phyloP scores from a whole-genome alignment of 345 rosid species.

The Carallia pectinifolia region DNA sequence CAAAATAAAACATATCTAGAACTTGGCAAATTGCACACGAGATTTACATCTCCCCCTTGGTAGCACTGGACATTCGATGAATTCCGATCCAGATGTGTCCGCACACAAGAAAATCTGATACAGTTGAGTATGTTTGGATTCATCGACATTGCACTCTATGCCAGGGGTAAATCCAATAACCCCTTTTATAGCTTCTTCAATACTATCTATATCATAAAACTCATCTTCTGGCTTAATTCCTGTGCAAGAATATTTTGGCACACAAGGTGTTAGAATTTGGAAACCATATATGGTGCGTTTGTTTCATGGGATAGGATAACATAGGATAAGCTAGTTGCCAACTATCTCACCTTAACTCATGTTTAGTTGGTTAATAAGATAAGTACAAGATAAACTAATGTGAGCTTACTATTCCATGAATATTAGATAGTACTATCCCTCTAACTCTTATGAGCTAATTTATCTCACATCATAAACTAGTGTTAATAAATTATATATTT shows the following conservation, averaged over 20 bases:
- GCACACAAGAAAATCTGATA: conserved; percentile 61
- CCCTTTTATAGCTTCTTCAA: conserved; percentile 47
- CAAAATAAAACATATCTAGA: conserved; percentile 22
- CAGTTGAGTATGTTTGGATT: conserved; percentile 47
- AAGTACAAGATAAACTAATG: too few species aligned
- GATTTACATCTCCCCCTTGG: conserved; percentile 48
- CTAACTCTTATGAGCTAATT: too few species aligned
- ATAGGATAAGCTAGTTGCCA: too few species aligned
- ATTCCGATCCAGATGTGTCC: conserved; percentile 57
- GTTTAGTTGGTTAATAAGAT: too few species aligned
- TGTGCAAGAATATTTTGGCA: background rate
- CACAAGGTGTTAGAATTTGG: background rate
- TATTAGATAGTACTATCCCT: too few species aligned
- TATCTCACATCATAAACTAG: too few species aligned
- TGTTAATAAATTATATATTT: too few species aligned
- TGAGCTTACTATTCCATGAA: too few species aligned
- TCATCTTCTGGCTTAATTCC: conserved; percentile 65
- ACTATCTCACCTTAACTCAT: too few species aligned
- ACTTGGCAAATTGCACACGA: conserved; percentile 56
- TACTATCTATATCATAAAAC: conserved; percentile 39
- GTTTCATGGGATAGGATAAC: too few species aligned
- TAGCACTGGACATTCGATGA: conserved; percentile 60
- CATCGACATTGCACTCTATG: conserved; percentile 60
- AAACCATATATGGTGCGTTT: too few species aligned
- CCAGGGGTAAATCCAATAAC: conserved; percentile 52